These are phyloP conservation scores for Suhomyces prunicola DNA, from an alignment of 805 yeast species.

Conservation along the genomic window DNA sequence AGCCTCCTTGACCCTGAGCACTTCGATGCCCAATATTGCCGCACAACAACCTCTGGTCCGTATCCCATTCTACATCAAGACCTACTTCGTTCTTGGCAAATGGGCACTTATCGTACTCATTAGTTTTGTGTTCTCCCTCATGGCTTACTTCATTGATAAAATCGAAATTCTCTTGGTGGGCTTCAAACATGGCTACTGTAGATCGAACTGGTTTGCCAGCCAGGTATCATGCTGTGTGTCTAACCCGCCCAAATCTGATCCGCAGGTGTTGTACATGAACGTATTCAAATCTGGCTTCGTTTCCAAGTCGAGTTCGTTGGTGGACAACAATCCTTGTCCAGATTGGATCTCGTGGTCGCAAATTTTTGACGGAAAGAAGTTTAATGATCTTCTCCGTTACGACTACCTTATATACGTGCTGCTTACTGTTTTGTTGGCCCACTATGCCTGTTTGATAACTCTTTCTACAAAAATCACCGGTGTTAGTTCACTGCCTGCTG, in stretches of 20 bases:
- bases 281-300: slow-evolving; percentile 22
- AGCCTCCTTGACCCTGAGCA: not conserved
- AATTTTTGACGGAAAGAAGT: slow-evolving; percentile 14
- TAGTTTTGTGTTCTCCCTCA: slow-evolving; percentile 44
- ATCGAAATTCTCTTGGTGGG: slow-evolving; percentile 48
- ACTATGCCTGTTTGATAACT: slow-evolving; percentile 43
- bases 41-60: not conserved
- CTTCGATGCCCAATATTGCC: slow-evolving; percentile 1
- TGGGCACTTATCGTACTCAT: slow-evolving; percentile 50
- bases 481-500: not conserved
- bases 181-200: slow-evolving; percentile 51
- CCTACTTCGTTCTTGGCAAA: slow-evolving; percentile 40
- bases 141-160: slow-evolving; percentile 49
- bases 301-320: slow-evolving; percentile 1
- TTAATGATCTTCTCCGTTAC: slow-evolving; percentile 11
- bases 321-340: slow-evolving; percentile 6
- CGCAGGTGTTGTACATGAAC: slow-evolving; percentile 7
- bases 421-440: slow-evolving; percentile 42
- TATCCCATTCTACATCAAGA: slow-evolving; percentile 20
- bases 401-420: slow-evolving; percentile 37
- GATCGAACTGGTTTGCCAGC: slow-evolving; percentile 40
- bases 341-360: slow-evolving; percentile 48
- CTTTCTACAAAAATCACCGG: slow-evolving; percentile 41
- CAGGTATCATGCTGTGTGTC: slow-evolving; percentile 41
- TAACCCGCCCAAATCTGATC: not conserved